Evolutionary conservation across 129 eudicot species (phyloP).

Genomic region (Mikania micrantha): DNA sequence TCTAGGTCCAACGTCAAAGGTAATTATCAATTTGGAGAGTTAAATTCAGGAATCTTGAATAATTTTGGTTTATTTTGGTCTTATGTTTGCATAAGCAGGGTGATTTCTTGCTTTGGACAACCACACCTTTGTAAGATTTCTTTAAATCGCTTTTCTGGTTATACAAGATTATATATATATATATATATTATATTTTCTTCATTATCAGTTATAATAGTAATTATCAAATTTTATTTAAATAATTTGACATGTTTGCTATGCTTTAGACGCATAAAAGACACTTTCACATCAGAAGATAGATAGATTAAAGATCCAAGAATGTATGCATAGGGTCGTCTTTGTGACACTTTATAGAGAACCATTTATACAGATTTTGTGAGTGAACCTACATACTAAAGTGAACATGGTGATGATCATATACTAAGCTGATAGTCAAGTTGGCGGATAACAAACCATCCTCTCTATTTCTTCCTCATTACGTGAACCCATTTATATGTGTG

Average conservation of each 20-base stretch:
- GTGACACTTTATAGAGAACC: slow-evolving; percentile 94
- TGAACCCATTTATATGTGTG: too few relatives aligned
- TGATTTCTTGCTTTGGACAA: slow-evolving; percentile 97
- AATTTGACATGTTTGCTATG: slow-evolving; percentile 92
- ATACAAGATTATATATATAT: background rate
- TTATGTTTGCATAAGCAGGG: slow-evolving; percentile 49
- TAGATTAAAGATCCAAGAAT: slow-evolving; percentile 92
- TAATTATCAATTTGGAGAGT: background rate
- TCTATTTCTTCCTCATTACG: too few relatives aligned
- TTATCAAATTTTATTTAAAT: slow-evolving; percentile 17
- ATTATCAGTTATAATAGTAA: background rate
- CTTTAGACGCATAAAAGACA: slow-evolving; percentile 89
- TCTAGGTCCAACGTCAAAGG: too few relatives aligned
- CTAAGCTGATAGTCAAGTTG: too few relatives aligned
- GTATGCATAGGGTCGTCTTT: slow-evolving; percentile 97
- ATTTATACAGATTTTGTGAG: slow-evolving; percentile 23
- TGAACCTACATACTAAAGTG: background rate
- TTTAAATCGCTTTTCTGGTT: slow-evolving; percentile 98
- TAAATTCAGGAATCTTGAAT: background rate
- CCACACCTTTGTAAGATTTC: slow-evolving; percentile 98
- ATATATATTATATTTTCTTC: background rate
- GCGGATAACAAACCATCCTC: too few relatives aligned
- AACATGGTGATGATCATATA: too few relatives aligned
- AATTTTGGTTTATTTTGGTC: background rate
- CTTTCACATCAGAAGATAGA: slow-evolving; percentile 73